Evolutionary conservation across 495 filamentous ascomycete species (phyloP).

Genomic region (Neurospora sp.): DNA sequence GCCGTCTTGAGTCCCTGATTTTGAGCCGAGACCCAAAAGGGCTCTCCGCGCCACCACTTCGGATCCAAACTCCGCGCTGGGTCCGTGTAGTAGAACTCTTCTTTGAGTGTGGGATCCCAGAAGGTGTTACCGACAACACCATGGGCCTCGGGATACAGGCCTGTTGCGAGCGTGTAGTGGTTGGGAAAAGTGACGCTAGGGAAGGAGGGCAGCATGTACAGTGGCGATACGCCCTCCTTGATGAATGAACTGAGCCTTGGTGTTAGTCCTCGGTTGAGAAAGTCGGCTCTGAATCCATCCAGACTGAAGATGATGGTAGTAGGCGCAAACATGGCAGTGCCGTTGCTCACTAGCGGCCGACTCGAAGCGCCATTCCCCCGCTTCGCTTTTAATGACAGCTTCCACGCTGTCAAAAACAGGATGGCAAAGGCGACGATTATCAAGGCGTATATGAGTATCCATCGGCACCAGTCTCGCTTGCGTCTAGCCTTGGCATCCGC

Average conservation of each 20-base stretch:
- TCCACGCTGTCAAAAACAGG: conserved; percentile 40
- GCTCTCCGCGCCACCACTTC: conserved; percentile 92
- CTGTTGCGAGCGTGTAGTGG: conserved; percentile 90
- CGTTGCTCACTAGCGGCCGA: conserved; percentile 51
- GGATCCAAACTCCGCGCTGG: conserved; percentile 59
- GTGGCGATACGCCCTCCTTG: conserved; percentile 73
- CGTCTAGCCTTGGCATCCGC: conserved; percentile 33
- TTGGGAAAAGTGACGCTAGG: conserved; percentile 97
- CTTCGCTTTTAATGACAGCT: conserved; percentile 28
- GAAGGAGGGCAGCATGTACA: conserved; percentile 87
- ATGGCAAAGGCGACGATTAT: conserved; percentile 43
- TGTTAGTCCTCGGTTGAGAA: conserved; percentile 71
- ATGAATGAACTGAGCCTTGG: conserved; percentile 74
- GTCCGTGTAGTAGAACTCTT: conserved; percentile 83
- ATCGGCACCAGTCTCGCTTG: conserved; percentile 35
- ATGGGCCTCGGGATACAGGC: conserved; percentile 85
- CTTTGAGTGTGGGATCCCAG: conserved; percentile 66
- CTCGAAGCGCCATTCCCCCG: background rate
- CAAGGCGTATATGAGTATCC: conserved; percentile 43
- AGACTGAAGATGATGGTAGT: conserved; percentile 92
- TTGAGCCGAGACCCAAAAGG: conserved; percentile 88
- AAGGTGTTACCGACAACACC: conserved; percentile 92
- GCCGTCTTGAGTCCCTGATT: conserved; percentile 62
- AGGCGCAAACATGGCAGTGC: conserved; percentile 74
- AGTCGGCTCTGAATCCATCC: conserved; percentile 96